A percentile compares a stretch with the other conserved stretches of the same genome.
Conservation (phyloP, 495 filamentous ascomycete species). For the Lophiotrema nucula region DNA sequence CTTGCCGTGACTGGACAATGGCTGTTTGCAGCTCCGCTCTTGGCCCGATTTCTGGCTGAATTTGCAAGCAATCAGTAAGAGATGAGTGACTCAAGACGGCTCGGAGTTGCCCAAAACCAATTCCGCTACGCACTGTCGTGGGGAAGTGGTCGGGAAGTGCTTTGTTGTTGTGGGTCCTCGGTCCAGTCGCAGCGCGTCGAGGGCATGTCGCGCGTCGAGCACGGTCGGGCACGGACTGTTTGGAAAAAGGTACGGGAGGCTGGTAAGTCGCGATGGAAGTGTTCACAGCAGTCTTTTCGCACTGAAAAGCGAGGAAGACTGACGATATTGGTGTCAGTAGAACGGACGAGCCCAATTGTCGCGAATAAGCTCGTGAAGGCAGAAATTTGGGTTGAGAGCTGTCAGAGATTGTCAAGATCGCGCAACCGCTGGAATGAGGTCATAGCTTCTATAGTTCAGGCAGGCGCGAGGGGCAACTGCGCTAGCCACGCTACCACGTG, state of each 20-base stretch:
- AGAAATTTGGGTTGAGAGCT: background rate
- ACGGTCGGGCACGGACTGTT: conserved; percentile 22
- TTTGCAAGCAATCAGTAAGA: background rate
- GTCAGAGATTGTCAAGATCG: background rate
- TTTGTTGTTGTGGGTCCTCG: conserved; percentile 21
- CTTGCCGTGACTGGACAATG: no score
- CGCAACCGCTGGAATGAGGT: conserved; percentile 6
- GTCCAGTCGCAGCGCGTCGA: conserved; percentile 20
- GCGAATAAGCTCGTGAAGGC: no score
- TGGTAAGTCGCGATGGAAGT: conserved; percentile 2
- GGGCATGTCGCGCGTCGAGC: conserved; percentile 10
- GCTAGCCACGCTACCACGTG: conserved; percentile 12
- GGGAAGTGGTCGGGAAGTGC: background rate
- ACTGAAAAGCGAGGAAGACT: background rate
- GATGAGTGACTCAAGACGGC: background rate
- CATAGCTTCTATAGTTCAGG: background rate
- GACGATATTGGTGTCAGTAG: conserved; percentile 12
- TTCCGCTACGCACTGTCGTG: no score
- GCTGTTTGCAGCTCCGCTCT: no score
- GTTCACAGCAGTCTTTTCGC: background rate
- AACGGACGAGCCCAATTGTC: background rate
- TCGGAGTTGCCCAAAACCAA: background rate
- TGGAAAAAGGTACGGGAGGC: conserved; percentile 1
- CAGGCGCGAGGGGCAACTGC: background rate
- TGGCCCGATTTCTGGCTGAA: background rate